Base-by-base conservation (phyloP, 768 basidiomycete species). In the Chiua virens region DNA sequence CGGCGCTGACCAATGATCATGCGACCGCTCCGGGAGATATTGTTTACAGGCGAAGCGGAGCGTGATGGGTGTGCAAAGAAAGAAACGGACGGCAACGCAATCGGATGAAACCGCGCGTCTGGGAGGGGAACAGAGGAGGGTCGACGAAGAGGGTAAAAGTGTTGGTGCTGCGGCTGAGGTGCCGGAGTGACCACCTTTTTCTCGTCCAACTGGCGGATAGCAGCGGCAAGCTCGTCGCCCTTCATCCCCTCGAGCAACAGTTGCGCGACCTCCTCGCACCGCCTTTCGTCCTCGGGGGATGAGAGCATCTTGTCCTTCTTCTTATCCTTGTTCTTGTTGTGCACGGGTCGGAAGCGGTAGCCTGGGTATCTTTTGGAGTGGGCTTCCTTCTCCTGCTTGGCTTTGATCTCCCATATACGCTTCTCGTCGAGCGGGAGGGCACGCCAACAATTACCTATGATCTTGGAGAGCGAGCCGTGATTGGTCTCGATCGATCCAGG, bases 371-470 rank as follows among this genome's bases (percentile, higher is more conserved):
- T 74, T 36, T 73, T 73, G 48, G 86, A 81, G 70, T 91, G 88
- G 27, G 82, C 83, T 0, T 82, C 85, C 69, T 88, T 89, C 21
- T 83, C 87, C 39, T 81, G 77, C 62, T 86, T 86, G 0, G 89
- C 89, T 48, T 79, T 79, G 30, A 78, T 69, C 61, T 89, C 86
- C 89, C 89, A 91, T 17, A 81, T 73, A 5, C 76, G 77, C 61
- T 86, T 87, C 66, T 91, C 86, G 15, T 84, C 79, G 17, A 82
- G 75, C 0, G 87, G 85, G 4, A 91, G 79, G 0, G 82, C 67
- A 22, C 83, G 79, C 89, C 89, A 91, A 57, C 74, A 77, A 49
- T 77, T 77, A 8, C 76, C 75, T 23, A 79, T 75, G 52, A 78
- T 79, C 60, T 77, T 78, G 3, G 77, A 79, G 13, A 79, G 67